A percentile compares a stretch with the other conserved stretches of the same genome.
Conservation (phyloP, 1,139 yeast species). For the Lodderomyces elongisporus region DNA sequence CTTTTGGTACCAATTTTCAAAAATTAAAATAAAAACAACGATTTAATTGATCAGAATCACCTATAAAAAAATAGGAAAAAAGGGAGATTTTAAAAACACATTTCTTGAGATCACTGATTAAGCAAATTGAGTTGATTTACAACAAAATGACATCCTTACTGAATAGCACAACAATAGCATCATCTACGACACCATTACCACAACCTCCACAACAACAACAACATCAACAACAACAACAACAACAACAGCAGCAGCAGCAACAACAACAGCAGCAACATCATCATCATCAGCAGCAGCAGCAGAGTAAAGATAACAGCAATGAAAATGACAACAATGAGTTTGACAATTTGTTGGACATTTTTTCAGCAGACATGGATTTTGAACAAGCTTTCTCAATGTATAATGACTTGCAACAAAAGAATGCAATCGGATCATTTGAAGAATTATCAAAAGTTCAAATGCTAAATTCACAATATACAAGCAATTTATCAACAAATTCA, state of each 20-base stretch:
- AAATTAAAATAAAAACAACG: no score
- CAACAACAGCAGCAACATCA: neutral
- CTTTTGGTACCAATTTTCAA: no score
- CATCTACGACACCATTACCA: no score
- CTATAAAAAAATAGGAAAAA: no score
- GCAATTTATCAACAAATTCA: slow-evolving; percentile 7
- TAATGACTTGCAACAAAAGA: slow-evolving; percentile 36
- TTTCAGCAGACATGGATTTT: slow-evolving; percentile 42
- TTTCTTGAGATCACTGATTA: no score
- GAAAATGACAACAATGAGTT: slow-evolving; percentile 5
- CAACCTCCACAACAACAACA: neutral
- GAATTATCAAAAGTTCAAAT: slow-evolving; percentile 37
- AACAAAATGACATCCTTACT: no score
- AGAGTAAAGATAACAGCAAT: no score
- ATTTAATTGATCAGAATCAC: no score
- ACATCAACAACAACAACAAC: neutral
- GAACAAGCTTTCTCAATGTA: slow-evolving; percentile 46
- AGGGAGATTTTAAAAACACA: no score
- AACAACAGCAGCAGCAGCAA: neutral
- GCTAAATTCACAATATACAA: slow-evolving; percentile 19
- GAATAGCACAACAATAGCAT: no score
- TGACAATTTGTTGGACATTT: slow-evolving; percentile 25
- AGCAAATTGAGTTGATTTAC: no score
- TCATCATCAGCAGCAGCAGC: neutral
- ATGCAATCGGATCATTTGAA: slow-evolving; percentile 33